Conservation (phyloP, 169 alveolate species). For the Eimeria necatrix region DNA sequence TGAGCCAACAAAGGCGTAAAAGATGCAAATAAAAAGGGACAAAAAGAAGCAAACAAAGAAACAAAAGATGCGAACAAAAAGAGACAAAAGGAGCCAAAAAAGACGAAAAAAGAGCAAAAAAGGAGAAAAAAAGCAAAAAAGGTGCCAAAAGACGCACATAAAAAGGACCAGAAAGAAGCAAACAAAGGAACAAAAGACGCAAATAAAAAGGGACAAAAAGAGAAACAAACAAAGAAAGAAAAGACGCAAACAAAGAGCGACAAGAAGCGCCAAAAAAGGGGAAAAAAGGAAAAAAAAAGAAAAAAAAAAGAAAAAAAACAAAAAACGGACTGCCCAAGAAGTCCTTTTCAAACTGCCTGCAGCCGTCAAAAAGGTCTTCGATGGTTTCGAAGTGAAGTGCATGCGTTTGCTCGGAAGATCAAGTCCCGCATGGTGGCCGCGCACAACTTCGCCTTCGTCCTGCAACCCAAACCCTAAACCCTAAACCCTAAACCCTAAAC, state of each 20-base stretch:
- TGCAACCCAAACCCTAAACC: background rate
- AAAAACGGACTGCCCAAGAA: slow-evolving; percentile 82
- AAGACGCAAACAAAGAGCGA: background rate
- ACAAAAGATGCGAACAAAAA: background rate
- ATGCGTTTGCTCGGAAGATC: slow-evolving; percentile 92
- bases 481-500: no score
- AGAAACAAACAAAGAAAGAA: background rate
- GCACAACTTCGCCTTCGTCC: slow-evolving; percentile 89
- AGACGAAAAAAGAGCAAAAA: background rate
- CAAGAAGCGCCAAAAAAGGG: background rate
- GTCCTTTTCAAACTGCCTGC: slow-evolving; percentile 90
- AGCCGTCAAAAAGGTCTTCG: slow-evolving; percentile 91
- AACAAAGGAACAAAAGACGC: background rate
- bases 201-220: background rate
- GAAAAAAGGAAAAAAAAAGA: background rate
- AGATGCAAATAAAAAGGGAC: background rate
- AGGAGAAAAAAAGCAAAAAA: background rate
- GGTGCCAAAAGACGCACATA: background rate
- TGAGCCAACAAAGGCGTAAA: no score
- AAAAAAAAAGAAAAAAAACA: background rate
- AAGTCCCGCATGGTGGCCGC: slow-evolving; percentile 91
- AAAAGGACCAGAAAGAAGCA: background rate
- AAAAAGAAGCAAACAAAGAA: background rate
- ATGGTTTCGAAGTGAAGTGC: slow-evolving; percentile 92
- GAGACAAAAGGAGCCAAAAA: background rate